phyloP scores from a whole-genome alignment of 805 yeast genomes.

The Kazachstania psychrophila region DNA sequence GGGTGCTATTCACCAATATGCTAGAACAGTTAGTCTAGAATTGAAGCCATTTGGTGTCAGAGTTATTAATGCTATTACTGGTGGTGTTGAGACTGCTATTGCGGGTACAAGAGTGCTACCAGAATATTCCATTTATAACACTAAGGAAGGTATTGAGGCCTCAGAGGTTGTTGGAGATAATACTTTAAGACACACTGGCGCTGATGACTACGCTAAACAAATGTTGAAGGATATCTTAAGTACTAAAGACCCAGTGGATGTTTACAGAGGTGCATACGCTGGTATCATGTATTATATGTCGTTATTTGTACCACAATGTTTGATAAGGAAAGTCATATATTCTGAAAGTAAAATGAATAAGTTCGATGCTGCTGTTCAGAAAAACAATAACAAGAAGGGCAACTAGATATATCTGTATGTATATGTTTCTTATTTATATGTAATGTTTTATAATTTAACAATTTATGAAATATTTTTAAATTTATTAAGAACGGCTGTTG shows the following conservation, averaged over 20 bases:
- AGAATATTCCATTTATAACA: conserved; percentile 40
- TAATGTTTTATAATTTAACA: too few species aligned
- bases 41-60: conserved; percentile 61
- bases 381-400: too few species aligned
- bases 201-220: conserved; percentile 46
- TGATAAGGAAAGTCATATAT: conserved; percentile 29
- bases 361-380: too few species aligned
- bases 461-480: too few species aligned
- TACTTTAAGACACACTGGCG: conserved; percentile 47
- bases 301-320: conserved; percentile 37
- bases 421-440: conserved; percentile 3
- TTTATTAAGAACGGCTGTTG: too few species aligned
- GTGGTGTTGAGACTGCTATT: conserved; percentile 63
- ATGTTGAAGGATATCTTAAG: conserved; percentile 42
- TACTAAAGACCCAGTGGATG: conserved; percentile 34
- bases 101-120: conserved; percentile 56
- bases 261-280: conserved; percentile 47
- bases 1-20: conserved; percentile 67
- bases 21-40: conserved; percentile 52
- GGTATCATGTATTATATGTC: conserved; percentile 28
- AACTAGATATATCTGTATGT: conserved; percentile 3
- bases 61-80: conserved; percentile 61
- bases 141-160: conserved; percentile 42
- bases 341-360: not conserved
- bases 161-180: conserved; percentile 40